phyloP scores from a whole-genome alignment of 2,329 filamentous ascomycete species.

The Curvularia spicifera region DNA sequence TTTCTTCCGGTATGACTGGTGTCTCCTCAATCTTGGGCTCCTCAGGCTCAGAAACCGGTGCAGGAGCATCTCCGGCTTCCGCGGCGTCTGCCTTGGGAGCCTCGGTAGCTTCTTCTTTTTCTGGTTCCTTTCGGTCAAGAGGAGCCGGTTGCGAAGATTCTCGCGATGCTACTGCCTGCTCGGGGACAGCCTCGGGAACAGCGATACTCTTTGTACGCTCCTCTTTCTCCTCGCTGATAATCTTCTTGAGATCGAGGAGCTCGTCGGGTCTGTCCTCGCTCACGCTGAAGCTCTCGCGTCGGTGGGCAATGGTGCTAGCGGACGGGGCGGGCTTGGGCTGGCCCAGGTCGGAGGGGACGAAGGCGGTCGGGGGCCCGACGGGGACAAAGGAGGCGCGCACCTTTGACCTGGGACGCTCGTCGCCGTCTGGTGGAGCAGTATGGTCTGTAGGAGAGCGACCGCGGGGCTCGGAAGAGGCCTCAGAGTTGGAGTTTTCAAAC shows the following conservation, averaged over 20 bases:
- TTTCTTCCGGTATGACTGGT: conserved; percentile 12
- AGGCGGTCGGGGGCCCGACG: conserved; percentile 44
- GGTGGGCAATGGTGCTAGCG: conserved; percentile 43
- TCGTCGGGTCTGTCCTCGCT: conserved; percentile 45
- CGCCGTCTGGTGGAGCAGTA: conserved; percentile 33
- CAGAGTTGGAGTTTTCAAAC: conserved; percentile 53
- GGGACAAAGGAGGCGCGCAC: conserved; percentile 58
- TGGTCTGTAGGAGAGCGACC: conserved; percentile 53
- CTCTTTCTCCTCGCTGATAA: conserved; percentile 50
- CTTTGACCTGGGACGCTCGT: conserved; percentile 51
- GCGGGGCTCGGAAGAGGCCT: conserved; percentile 51
- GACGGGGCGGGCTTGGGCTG: conserved; percentile 34
- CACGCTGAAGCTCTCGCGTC: conserved; percentile 53
- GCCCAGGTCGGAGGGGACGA: conserved; percentile 39
- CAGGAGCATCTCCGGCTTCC: conserved; percentile 21
- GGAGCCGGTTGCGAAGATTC: conserved; percentile 47
- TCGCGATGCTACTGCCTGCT: conserved; percentile 52
- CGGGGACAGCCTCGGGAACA: conserved; percentile 51
- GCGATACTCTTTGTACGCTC: conserved; percentile 47
- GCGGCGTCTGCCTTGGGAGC: conserved; percentile 46
- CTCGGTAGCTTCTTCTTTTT: conserved; percentile 33
- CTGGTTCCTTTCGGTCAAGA: conserved; percentile 33
- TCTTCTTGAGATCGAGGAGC: conserved; percentile 49
- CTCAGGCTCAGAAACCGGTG: conserved; percentile 4
- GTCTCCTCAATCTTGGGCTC: conserved; percentile 1